Conservation (phyloP, 2,329 filamentous ascomycete species). For the Cladosporium velox region DNA sequence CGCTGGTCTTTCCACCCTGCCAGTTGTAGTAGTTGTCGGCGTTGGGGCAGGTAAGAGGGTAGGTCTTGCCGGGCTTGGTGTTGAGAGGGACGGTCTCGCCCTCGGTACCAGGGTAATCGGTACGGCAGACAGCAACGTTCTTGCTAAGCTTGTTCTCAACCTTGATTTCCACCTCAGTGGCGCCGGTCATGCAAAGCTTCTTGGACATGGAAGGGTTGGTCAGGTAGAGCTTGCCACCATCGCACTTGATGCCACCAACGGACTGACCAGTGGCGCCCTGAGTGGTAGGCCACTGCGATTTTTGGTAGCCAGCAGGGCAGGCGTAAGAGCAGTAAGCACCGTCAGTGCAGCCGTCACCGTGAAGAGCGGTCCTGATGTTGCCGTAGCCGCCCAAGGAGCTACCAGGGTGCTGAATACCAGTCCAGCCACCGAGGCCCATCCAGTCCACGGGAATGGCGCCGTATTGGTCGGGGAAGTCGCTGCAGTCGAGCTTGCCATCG, state of each 20-base stretch:
- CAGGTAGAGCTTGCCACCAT: conserved; percentile 72
- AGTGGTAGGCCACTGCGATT: conserved; percentile 79
- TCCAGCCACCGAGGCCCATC: conserved; percentile 73
- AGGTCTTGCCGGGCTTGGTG: conserved; percentile 58
- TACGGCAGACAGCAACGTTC: conserved; percentile 79
- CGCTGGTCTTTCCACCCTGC: conserved; percentile 73
- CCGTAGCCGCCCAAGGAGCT: conserved; percentile 41
- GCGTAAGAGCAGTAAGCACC: conserved; percentile 86
- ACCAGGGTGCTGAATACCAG: conserved; percentile 65
- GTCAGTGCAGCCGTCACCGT: conserved; percentile 60
- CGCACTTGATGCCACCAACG: conserved; percentile 84
- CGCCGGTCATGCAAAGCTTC: conserved; percentile 74
- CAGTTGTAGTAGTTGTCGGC: conserved; percentile 74
- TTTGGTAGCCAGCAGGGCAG: conserved; percentile 88
- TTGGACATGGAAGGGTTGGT: conserved; percentile 66
- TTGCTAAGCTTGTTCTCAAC: conserved; percentile 73
- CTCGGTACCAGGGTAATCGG: conserved; percentile 93
- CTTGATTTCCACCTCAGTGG: conserved; percentile 62
- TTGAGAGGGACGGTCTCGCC: conserved; percentile 78
- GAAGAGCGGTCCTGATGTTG: conserved; percentile 66
- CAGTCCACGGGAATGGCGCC: conserved; percentile 73
- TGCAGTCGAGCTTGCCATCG: conserved; percentile 70
- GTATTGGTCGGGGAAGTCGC: conserved; percentile 74
- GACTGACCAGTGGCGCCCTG: conserved; percentile 84
- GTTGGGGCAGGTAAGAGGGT: conserved; percentile 73